Evolutionary conservation across 192 early-diverging fungal species (phyloP), one percentile per base, ranked within the genome.

Genomic region (Funneliformis geosporum): DNA sequence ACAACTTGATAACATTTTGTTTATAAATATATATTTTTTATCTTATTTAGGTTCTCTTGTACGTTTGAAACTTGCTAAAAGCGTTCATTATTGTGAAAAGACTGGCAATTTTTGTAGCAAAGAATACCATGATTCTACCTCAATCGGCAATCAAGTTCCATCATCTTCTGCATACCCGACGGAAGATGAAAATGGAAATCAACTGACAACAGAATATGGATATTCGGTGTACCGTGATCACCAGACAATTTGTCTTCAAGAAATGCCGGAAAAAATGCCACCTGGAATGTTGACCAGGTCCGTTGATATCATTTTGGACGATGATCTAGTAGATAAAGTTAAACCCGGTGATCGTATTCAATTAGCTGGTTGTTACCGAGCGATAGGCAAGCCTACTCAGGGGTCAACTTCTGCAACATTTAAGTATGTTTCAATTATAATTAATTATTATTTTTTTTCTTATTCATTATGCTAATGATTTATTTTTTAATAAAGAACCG

Each of bases 241-340:
- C 82, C 98, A 99, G 84, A 93, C 91, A 10, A 91, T 98, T 67
- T 94, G 91, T 44, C 89, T 99, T 60, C 98, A 99, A 85, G 98
- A 99, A 87, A 99, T 99, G 97, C 98, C 98, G 0, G 98, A 99
- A 84, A 91, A 97, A 25, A 94, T 97, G 9, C 96, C 96, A 18
- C 93, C 96, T 7, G 97, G 98, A 25, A 93, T 95, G 84, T 86
- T 99, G 79, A 96, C 96, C 42, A 91, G 96, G 5, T 96, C 96
- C 16, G 87, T 98, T 69, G 98, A 99, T 84, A 90, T 99, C 14
- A 90, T 98, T 65, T 85, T 98, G 75, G 96, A 98, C 81, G 96
- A 96, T 82, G 98, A 99, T 84, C 86, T 99, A 47, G 98, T 97
- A 0, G 98, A 99, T 82, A 85, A 86, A 33, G 94, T 95, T 39